These are phyloP conservation scores for Sedum album DNA, from an alignment of 164 flowering plant genomes.

Conservation along the genomic window DNA sequence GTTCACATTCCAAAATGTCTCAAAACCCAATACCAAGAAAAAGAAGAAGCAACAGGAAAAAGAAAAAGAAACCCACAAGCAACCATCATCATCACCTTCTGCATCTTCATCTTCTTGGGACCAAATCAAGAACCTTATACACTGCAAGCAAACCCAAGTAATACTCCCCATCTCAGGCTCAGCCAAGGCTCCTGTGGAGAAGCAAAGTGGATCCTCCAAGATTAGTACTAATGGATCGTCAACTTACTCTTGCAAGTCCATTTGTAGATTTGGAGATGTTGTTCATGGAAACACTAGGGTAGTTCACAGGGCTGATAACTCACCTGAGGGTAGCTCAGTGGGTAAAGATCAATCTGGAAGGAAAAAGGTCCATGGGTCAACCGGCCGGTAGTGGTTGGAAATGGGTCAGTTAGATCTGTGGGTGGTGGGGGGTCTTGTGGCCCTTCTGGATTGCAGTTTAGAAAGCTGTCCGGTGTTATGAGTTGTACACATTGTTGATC, in stretches of 20 bases:
- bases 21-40: conserved; percentile 6
- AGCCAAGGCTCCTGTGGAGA: neutral
- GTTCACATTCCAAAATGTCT: neutral
- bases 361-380: conserved; percentile 25
- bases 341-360: conserved; percentile 50
- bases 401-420: conserved; percentile 37
- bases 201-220: neutral
- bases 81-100: neutral
- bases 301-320: conserved; percentile 76
- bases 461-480: conserved; percentile 65
- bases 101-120: conserved; percentile 69
- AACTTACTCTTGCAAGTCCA: conserved; percentile 62
- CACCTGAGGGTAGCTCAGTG: conserved; percentile 61
- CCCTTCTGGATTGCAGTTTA: conserved; percentile 45
- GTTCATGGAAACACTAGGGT: conserved; percentile 73
- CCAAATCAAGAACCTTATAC: conserved; percentile 75
- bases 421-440: conserved; percentile 18
- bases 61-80: conserved; percentile 6
- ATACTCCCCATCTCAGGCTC: too few species aligned
- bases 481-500: conserved; percentile 59
- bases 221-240: conserved; percentile 11
- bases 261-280: conserved; percentile 72
- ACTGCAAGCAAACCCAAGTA: conserved; percentile 71
- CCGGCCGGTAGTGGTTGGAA: conserved; percentile 14
- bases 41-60: conserved; percentile 25